These are phyloP conservation scores for Phytophthora ramorum DNA, from an alignment of 352 stramenopile genomes.

Conservation along the genomic window DNA sequence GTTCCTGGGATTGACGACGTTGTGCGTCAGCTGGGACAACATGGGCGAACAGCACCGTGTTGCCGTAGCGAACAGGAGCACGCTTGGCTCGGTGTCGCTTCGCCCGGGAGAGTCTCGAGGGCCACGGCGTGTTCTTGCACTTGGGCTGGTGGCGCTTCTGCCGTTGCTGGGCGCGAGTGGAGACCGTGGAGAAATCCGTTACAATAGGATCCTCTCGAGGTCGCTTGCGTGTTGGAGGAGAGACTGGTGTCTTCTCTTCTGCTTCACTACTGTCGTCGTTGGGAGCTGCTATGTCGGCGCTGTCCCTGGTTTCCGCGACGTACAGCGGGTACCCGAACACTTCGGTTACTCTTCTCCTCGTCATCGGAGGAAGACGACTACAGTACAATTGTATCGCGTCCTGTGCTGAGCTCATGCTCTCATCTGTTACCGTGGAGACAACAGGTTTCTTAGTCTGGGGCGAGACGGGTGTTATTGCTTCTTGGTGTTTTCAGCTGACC, in stretches of 20 bases:
- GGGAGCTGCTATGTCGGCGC: neutral
- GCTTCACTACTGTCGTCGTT: constrained; percentile 5
- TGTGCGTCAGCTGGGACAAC: neutral
- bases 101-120: neutral
- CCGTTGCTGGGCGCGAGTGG: constrained; percentile 1
- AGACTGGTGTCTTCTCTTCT: constrained; percentile 7
- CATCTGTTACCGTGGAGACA: neutral
- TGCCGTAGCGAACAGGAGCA: constrained; percentile 16
- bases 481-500: too few relatives aligned
- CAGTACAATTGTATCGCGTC: neutral
- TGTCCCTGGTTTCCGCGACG: neutral
- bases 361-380: constrained; percentile 10
- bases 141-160: neutral
- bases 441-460: constrained; percentile 3
- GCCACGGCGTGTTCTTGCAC: constrained; percentile 16
- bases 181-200: constrained; percentile 4
- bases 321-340: neutral
- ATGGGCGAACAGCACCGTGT: neutral
- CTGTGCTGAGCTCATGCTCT: constrained; percentile 14
- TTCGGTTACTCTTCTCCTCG: neutral
- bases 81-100: neutral
- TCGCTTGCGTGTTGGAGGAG: neutral
- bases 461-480: neutral
- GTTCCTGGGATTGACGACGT: constrained; percentile 10
- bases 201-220: neutral